phyloP scores from a whole-genome alignment of 768 basidiomycete species.

The Mycena latifolia region DNA sequence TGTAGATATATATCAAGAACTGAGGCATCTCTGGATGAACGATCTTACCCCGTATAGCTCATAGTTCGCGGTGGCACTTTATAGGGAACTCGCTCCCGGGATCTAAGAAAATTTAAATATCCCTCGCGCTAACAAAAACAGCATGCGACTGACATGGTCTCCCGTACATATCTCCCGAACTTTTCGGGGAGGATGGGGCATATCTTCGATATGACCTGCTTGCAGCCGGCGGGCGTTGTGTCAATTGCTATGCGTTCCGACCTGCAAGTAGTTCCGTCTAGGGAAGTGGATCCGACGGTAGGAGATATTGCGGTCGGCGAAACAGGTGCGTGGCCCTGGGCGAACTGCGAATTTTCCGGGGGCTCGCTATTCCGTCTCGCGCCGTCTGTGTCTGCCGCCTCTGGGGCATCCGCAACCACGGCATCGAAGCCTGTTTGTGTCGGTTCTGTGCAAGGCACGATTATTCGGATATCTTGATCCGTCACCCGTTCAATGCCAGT shows the following conservation, averaged over 20 bases:
- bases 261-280: too few relatives aligned
- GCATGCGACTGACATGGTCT: constrained; percentile 9
- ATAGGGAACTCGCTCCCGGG: background rate
- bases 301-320: too few relatives aligned
- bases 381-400: too few relatives aligned
- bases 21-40: background rate
- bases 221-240: background rate
- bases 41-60: constrained; percentile 4
- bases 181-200: constrained; percentile 8
- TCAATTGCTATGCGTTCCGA: background rate
- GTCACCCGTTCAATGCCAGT: too few relatives aligned
- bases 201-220: background rate
- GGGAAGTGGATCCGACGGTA: too few relatives aligned
- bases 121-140: background rate
- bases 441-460: too few relatives aligned
- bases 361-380: too few relatives aligned
- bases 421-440: too few relatives aligned
- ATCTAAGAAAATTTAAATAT: background rate
- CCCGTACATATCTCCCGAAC: constrained; percentile 14
- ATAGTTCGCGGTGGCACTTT: background rate
- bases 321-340: too few relatives aligned
- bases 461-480: too few relatives aligned
- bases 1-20: background rate
- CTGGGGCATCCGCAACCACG: too few relatives aligned
- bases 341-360: too few relatives aligned